These are phyloP conservation scores for Aspergillus baeticus DNA, from an alignment of 495 filamentous ascomycete species.

Conservation along the genomic window DNA sequence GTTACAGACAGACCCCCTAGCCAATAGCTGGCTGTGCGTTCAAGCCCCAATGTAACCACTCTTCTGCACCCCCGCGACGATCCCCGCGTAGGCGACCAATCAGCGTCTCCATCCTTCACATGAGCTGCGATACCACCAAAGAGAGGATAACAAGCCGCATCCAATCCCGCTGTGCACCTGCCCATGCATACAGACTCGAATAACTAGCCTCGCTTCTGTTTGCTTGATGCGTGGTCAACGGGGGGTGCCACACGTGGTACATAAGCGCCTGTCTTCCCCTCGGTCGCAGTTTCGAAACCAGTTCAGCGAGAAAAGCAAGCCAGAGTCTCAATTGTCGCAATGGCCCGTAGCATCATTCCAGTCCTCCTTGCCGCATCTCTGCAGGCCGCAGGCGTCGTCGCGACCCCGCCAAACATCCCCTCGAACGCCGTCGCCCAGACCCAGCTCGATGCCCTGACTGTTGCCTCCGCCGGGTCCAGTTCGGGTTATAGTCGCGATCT, in stretches of 20 bases:
- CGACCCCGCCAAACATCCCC: conserved; percentile 58
- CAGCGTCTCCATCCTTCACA: neutral
- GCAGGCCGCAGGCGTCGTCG: conserved; percentile 20
- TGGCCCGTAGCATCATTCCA: conserved; percentile 3
- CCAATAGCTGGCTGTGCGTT: neutral
- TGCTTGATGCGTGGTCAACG: no score
- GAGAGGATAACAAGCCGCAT: neutral
- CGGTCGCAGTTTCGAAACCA: neutral
- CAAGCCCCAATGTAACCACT: neutral
- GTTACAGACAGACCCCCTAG: neutral
- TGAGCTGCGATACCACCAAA: neutral
- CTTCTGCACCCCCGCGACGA: conserved; percentile 4
- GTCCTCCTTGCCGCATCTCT: conserved; percentile 2
- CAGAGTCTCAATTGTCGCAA: no score
- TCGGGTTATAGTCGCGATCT: conserved; percentile 57
- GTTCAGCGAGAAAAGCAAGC: neutral
- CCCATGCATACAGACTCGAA: neutral
- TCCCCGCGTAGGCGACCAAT: neutral
- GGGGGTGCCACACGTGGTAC: neutral
- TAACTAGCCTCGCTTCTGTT: neutral
- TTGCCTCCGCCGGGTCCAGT: conserved; percentile 50
- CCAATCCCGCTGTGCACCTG: neutral
- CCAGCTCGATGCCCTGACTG: conserved; percentile 54
- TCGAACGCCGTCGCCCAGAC: conserved; percentile 48
- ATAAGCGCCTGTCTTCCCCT: neutral